phyloP scores from a whole-genome alignment of 164 flowering plant genomes.

The Dillenia suffruticosa region DNA sequence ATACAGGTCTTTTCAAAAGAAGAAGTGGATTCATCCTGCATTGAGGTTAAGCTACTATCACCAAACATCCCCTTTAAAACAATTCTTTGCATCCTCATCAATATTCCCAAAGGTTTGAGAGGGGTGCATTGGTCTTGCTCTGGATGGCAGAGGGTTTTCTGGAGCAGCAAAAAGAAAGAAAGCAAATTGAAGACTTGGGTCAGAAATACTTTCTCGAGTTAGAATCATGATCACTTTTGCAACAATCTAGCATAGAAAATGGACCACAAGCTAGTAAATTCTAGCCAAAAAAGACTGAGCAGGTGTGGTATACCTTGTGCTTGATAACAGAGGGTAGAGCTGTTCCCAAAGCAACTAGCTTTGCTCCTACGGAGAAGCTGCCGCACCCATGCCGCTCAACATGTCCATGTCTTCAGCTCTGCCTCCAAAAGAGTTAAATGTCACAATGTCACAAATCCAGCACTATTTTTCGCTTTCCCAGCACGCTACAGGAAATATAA shows the following conservation, averaged over 20 bases:
- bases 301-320: conserved; percentile 42
- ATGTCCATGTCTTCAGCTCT: conserved; percentile 37
- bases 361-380: conserved; percentile 65
- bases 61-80: background rate
- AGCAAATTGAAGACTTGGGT: background rate
- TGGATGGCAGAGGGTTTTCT: conserved; percentile 1
- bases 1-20: too few relatives aligned
- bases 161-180: background rate
- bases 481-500: conserved; percentile 22
- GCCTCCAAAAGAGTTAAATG: conserved; percentile 26
- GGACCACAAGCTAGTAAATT: background rate
- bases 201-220: background rate
- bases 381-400: conserved; percentile 67
- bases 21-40: too few relatives aligned
- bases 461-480: conserved; percentile 41
- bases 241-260: background rate
- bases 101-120: background rate
- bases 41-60: background rate
- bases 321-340: conserved; percentile 66
- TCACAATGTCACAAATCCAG: conserved; percentile 30
- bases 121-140: background rate
- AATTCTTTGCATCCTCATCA: conserved; percentile 1
- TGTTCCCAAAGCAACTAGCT: conserved; percentile 77
- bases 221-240: background rate
- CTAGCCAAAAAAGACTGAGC: too few relatives aligned